Evolutionary conservation across 2,329 filamentous ascomycete species (phyloP).

Genomic region (Cordyceps fumosorosea): DNA sequence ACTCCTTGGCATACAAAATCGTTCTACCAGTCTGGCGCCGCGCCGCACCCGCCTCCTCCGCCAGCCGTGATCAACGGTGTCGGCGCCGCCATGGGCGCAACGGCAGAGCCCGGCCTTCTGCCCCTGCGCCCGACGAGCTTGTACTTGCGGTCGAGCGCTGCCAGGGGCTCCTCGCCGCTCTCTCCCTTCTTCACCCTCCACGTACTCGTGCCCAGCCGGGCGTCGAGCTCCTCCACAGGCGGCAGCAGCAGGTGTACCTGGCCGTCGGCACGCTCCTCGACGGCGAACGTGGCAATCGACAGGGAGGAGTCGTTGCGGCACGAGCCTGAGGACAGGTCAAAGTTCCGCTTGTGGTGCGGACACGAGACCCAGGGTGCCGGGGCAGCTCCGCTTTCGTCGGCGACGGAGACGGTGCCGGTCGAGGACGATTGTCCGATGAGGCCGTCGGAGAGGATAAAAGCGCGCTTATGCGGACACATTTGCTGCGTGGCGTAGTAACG

Average conservation of each 20-base stretch:
- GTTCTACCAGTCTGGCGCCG: conserved; percentile 40
- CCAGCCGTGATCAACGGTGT: conserved; percentile 25
- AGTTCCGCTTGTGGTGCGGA: conserved; percentile 87
- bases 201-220: conserved; percentile 66
- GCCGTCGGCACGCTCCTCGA: conserved; percentile 66
- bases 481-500: conserved; percentile 82
- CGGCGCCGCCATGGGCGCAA: conserved; percentile 28
- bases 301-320: conserved; percentile 70
- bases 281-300: conserved; percentile 76
- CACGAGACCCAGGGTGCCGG: conserved; percentile 71
- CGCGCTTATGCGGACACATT: conserved; percentile 90
- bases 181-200: conserved; percentile 76
- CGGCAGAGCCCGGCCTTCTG: conserved; percentile 34
- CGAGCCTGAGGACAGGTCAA: conserved; percentile 63
- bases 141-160: conserved; percentile 41
- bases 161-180: conserved; percentile 32
- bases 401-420: neutral
- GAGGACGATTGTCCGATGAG: conserved; percentile 62
- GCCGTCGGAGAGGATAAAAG: conserved; percentile 83
- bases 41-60: conserved; percentile 25
- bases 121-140: conserved; percentile 36
- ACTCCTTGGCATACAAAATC: neutral
- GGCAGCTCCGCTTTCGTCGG: conserved; percentile 19
- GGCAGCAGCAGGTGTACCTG: conserved; percentile 76
- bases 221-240: conserved; percentile 73